Evolutionary conservation across 1,139 yeast genomes (phyloP), one percentile per base, ranked within the genome.

Genomic region (Zygosaccharomyces sapae): DNA sequence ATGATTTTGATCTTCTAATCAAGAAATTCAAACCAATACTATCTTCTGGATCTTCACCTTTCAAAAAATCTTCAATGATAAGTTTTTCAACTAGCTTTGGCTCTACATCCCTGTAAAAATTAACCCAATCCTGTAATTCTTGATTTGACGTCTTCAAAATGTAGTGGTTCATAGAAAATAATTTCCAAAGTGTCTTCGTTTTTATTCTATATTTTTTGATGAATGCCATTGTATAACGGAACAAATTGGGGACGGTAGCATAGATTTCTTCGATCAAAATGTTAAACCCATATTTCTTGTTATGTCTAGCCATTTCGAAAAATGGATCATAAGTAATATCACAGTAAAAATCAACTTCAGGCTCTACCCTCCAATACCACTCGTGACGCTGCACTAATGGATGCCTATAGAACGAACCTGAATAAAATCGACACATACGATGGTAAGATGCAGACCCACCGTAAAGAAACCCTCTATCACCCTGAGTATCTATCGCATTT

Each of bases 361-460:
- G 97, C 65, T 90, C 97, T 7, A 90, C 88, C 46, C 97, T 74
- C 96, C 96, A 89, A 69, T 88, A 89, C 94, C 95, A 89, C 51
- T 87, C 88, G 51, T 80, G 75, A 48, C 79, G 73, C 47, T 64
- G 71, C 42, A 90, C 81, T 52, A 85, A 65, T 3, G 83, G 84
- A 65, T 83, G 95, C 53, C 80, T 77, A 70, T 79, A 86, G 62
- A 89, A 89, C 52, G 76, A 73, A 1, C 95, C 95, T 0, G 90
- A 78, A 62, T 86, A 84, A 63, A 82, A 86, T 5, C 94, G 75
- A 58, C 83, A 79, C 83, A 79, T 79, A 56, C 76, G 76, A 55
- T 79, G 82, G 63, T 90, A 90, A 5, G 90, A 79, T 43, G 77
- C 81, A 71, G 81, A 69, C 50, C 80, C 82, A 0, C 96, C 97